Evolutionary conservation across 2,329 filamentous ascomycete genomes (phyloP).

Genomic region (Sclerotinia subarctica): DNA sequence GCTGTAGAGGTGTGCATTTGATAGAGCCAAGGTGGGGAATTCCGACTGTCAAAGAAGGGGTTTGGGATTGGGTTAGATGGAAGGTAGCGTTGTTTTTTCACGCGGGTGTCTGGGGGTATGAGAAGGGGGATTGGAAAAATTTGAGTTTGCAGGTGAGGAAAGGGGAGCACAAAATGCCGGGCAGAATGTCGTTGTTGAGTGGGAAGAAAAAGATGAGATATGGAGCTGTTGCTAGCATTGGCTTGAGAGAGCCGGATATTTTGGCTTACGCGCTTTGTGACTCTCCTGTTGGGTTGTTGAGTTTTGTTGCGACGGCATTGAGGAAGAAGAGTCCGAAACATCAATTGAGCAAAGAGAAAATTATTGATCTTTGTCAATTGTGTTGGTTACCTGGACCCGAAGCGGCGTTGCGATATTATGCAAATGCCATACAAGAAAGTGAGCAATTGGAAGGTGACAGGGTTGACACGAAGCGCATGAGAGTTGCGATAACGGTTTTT

Average conservation of each 20-base stretch:
- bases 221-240: slow-evolving; percentile 26
- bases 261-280: slow-evolving; percentile 60
- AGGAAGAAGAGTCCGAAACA: slow-evolving; percentile 42
- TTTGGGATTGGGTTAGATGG: slow-evolving; percentile 54
- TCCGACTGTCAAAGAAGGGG: slow-evolving; percentile 47
- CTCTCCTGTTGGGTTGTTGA: slow-evolving; percentile 56
- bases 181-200: slow-evolving; percentile 19
- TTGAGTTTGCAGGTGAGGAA: slow-evolving; percentile 32
- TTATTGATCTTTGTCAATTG: slow-evolving; percentile 59
- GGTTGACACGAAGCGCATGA: slow-evolving; percentile 15
- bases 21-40: slow-evolving; percentile 53
- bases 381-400: slow-evolving; percentile 67
- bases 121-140: slow-evolving; percentile 49
- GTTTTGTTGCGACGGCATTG: slow-evolving; percentile 51
- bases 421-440: slow-evolving; percentile 34
- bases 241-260: slow-evolving; percentile 40
- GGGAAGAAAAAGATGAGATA: slow-evolving; percentile 12
- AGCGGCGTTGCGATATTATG: slow-evolving; percentile 55
- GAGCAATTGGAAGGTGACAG: slow-evolving; percentile 18
- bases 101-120: slow-evolving; percentile 54
- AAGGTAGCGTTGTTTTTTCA: slow-evolving; percentile 50
- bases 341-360: slow-evolving; percentile 48
- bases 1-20: slow-evolving; percentile 59
- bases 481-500: slow-evolving; percentile 33
- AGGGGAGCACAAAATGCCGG: not conserved